Evolutionary conservation across 1,139 yeast genomes (phyloP).

Genomic region (Meyerozyma elateridarum): DNA sequence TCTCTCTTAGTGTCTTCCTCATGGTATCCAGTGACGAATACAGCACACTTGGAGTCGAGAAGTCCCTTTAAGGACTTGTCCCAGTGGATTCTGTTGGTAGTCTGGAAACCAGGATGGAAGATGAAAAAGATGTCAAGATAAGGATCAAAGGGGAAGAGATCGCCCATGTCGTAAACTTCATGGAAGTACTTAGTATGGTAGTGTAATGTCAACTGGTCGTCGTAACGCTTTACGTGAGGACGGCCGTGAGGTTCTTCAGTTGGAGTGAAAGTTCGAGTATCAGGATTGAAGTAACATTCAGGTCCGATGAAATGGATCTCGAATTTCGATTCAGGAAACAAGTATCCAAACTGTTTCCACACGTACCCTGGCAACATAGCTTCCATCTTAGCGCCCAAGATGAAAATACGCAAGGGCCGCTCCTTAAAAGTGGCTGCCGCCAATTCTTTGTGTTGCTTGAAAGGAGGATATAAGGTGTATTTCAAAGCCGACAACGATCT

Average conservation of each 20-base stretch:
- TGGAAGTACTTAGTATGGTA: conserved; percentile 91
- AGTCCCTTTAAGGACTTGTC: conserved; percentile 77
- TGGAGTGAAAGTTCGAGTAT: conserved; percentile 32
- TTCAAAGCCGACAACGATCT: conserved; percentile 88
- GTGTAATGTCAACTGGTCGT: conserved; percentile 67
- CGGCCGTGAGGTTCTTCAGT: conserved; percentile 42
- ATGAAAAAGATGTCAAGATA: conserved; percentile 86
- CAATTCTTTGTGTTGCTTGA: conserved; percentile 42
- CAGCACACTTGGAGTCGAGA: conserved; percentile 87
- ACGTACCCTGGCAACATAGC: conserved; percentile 91
- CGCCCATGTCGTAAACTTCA: conserved; percentile 84
- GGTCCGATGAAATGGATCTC: conserved; percentile 95
- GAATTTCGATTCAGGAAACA: conserved; percentile 77
- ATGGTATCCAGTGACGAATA: conserved; percentile 88
- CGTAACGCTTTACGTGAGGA: conserved; percentile 70
- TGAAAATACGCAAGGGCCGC: conserved; percentile 83
- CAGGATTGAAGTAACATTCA: conserved; percentile 72
- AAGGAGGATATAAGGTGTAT: conserved; percentile 80
- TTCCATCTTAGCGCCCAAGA: conserved; percentile 90
- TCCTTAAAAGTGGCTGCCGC: conserved; percentile 51
- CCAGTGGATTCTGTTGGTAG: conserved; percentile 82
- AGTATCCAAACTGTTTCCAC: conserved; percentile 88
- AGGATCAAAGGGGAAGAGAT: conserved; percentile 96
- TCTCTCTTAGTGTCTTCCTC: conserved; percentile 68
- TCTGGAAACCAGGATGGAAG: conserved; percentile 93